Conservation (phyloP, 2,329 filamentous ascomycete species). For the Drechslerella stenobrocha region DNA sequence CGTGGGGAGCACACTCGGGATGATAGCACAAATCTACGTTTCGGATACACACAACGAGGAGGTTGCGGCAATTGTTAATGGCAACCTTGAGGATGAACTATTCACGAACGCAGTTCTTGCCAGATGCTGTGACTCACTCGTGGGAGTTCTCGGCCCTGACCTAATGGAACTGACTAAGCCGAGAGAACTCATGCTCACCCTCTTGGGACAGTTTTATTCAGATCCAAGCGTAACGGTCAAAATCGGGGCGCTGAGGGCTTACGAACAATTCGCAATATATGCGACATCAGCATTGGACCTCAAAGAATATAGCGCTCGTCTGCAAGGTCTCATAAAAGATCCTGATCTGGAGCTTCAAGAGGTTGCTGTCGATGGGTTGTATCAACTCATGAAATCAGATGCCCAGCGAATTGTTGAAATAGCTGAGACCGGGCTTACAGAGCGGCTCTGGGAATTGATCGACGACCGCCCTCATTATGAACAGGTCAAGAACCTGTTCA, state of each 20-base stretch:
- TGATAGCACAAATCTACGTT: slow-evolving; percentile 90
- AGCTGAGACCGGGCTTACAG: slow-evolving; percentile 77
- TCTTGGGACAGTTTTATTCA: slow-evolving; percentile 79
- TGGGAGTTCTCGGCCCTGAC: slow-evolving; percentile 94
- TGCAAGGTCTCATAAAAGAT: slow-evolving; percentile 77
- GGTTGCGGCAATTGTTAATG: slow-evolving; percentile 75
- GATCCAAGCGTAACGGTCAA: slow-evolving; percentile 73
- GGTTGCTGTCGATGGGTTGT: slow-evolving; percentile 81
- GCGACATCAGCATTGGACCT: slow-evolving; percentile 86
- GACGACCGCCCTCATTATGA: slow-evolving; percentile 76
- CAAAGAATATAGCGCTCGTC: slow-evolving; percentile 74
- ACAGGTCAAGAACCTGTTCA: slow-evolving; percentile 81
- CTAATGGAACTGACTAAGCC: slow-evolving; percentile 89
- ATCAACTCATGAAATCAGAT: slow-evolving; percentile 92
- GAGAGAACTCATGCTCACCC: slow-evolving; percentile 84
- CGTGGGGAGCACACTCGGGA: slow-evolving; percentile 85
- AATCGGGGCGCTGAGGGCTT: slow-evolving; percentile 75
- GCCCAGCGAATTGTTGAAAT: slow-evolving; percentile 78
- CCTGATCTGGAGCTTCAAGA: slow-evolving; percentile 71
- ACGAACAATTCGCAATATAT: slow-evolving; percentile 90
- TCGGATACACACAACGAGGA: slow-evolving; percentile 89
- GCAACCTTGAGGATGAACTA: slow-evolving; percentile 84
- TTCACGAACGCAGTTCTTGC: slow-evolving; percentile 81
- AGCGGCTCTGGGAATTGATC: slow-evolving; percentile 86
- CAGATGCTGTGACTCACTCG: slow-evolving; percentile 87